Evolutionary conservation across 1,284 basidiomycete species (phyloP), one percentile per base, ranked within the genome.

Genomic region (Phylloporus gajari): DNA sequence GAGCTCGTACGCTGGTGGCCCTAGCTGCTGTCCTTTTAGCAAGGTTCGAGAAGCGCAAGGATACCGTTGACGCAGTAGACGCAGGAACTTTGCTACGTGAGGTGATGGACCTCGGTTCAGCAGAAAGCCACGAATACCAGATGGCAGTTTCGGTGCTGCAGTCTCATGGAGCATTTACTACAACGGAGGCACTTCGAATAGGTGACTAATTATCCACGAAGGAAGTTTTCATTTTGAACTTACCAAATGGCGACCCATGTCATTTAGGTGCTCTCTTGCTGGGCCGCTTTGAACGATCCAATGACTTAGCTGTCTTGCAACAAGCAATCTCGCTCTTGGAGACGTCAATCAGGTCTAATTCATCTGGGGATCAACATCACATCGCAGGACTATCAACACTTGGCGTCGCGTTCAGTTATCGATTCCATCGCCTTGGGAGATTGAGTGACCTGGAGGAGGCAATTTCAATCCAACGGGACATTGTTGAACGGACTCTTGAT

Each of bases 391-490:
- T 72, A 17, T 13, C 21, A 3, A 68, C 63, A n/a, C 67, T 72
- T 25, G 56, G 69, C 11, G 11, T 53, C 5, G 59, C 73, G 11
- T 48, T 68, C 15, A 32, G 32, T 1, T 3, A 53, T 44, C 65
- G 73, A 44, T 74, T 59, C 56, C 7, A 17, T 13, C 61, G 3
- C 2, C 46, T 71, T 3, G 68, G 72, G 25, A 42, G 53, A 17
- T 58, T 67, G 2, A 32, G 38, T 32, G 75, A 75, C 56, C 66
- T 75, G n/a, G 65, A 75, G 7, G 19, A 59, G 19, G 60, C 74
- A 6, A 69, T 74, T 67, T 64, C 38, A 11, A 44, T 13, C 15
- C 35, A 42, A 27, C 9, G 17, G 19, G 61, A 65, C 23, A 69
- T 51, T 3, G n/a, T 68, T 6, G 12, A 23, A 5, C 42, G 53